These are phyloP conservation scores for Cephalotrichum gorgonifer DNA, from an alignment of 2,329 filamentous ascomycete species.

Conservation along the genomic window DNA sequence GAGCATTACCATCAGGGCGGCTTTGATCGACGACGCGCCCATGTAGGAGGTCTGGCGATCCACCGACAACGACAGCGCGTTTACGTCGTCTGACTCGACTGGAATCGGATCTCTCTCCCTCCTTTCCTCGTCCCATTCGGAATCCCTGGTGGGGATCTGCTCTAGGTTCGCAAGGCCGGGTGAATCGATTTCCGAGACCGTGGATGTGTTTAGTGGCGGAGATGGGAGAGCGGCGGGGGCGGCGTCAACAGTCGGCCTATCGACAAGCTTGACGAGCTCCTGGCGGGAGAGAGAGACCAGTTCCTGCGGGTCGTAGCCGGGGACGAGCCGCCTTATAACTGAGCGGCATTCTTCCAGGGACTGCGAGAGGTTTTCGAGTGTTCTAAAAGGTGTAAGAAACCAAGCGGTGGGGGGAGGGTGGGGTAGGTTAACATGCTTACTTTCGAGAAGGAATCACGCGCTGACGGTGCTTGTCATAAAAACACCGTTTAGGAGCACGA, in stretches of 20 bases:
- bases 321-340: constrained; percentile 52
- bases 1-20: constrained; percentile 61
- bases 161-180: constrained; percentile 47
- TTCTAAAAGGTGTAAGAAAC: constrained; percentile 22
- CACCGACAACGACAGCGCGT: constrained; percentile 47
- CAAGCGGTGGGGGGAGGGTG: not conserved
- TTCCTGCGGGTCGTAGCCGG: constrained; percentile 40
- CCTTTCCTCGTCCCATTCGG: constrained; percentile 57
- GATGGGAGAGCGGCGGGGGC: constrained; percentile 34
- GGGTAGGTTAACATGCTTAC: constrained; percentile 33
- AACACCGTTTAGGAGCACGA: constrained; percentile 66
- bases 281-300: constrained; percentile 45
- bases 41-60: constrained; percentile 57
- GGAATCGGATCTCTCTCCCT: constrained; percentile 43
- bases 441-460: constrained; percentile 69
- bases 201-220: constrained; percentile 40
- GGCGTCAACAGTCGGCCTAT: constrained; percentile 30
- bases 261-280: constrained; percentile 47
- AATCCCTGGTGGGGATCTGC: constrained; percentile 55
- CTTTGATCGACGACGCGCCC: constrained; percentile 65
- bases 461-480: constrained; percentile 72
- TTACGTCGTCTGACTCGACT: constrained; percentile 46
- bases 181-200: constrained; percentile 36
- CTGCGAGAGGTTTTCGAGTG: constrained; percentile 53
- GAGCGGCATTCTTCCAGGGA: constrained; percentile 55